A percentile compares a stretch with the other conserved stretches of the same genome.
phyloP scores from a whole-genome alignment of 306 rosid genomes.

The Trichosanthes truncata region DNA sequence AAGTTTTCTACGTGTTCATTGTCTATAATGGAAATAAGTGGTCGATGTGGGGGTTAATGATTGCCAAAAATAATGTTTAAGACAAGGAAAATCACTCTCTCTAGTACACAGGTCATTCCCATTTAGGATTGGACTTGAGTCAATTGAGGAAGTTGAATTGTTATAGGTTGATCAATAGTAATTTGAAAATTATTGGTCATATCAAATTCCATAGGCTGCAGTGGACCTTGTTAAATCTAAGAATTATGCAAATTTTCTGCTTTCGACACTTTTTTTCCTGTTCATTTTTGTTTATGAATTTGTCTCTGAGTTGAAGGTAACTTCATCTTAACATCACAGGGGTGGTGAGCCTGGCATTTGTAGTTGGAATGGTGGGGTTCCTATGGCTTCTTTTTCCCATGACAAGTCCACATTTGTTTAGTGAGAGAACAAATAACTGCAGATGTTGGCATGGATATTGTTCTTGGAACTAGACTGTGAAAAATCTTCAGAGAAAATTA shows the following conservation, averaged over 20 bases:
- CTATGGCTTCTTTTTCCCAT: constrained; percentile 70
- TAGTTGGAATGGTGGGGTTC: constrained; percentile 64
- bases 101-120: not conserved
- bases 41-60: not conserved
- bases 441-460: constrained; percentile 90
- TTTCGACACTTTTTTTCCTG: not conserved
- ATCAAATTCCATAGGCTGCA: not conserved
- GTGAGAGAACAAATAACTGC: constrained; percentile 55
- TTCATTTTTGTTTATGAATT: constrained; percentile 8
- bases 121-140: not conserved
- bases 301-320: constrained; percentile 7
- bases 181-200: not conserved
- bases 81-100: not conserved
- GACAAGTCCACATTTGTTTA: constrained; percentile 64
- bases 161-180: not conserved
- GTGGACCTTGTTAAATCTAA: not conserved
- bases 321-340: constrained; percentile 31
- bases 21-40: not conserved
- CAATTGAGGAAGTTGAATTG: not conserved
- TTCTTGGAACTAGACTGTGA: constrained; percentile 36
- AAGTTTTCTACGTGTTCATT: not conserved
- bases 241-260: not conserved
- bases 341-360: constrained; percentile 39
- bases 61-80: not conserved
- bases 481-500: not conserved